Evolutionary conservation across 495 filamentous ascomycete species (phyloP), one percentile per base, ranked within the genome.

Genomic region (Pseudevernia furfuracea): DNA sequence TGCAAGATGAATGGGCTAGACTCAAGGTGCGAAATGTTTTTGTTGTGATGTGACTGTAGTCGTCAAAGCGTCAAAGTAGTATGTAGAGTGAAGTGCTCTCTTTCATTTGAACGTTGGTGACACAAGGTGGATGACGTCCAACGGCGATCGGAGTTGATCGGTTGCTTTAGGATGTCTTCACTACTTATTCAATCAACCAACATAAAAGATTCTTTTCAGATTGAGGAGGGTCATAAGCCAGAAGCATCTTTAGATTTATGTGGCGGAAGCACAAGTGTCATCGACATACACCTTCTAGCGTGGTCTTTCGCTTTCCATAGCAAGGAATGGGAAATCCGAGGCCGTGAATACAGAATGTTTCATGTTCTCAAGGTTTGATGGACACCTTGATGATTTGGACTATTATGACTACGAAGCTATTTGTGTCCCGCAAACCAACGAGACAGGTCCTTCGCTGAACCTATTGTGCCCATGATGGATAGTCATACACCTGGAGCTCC

Each of bases 261-360:
- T 11, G 41, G 41, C 15, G 15, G 19, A 44, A 19, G 19, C 19
- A 44, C 15, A 44, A 44, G 19, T 52, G 46, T 28, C 28, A 55
- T 10, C 17, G 1, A 21, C 34, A 5, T 34, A 15, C 62, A 39
- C 32, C 25, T 68, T 68, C 66, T 68, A 65, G 62, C 53, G 43
- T 38, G 52, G 34, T 68, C 66, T 62, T 46, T 53, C 36, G n/a
- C 48, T 44, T 68, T 68, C 66, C 43, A 67, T 59, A 12, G 11
- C 60, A 32, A 58, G 4, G 19, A 1, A 4, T 58, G 6, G 12
- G 1, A 23, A 38, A 1, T 28, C 0, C 14, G 34, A 34, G 17
- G 9, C 3, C 0, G 30, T 32, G 55, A 58, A 23, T 21, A n/a
- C 9, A 34, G 12, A 23, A 0, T 21, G 11, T 7, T 32, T 9